A percentile compares a stretch with the other conserved stretches of the same genome.
Conservation (phyloP, 2,329 filamentous ascomycete genomes). For the Epicoccum sorghinum region DNA sequence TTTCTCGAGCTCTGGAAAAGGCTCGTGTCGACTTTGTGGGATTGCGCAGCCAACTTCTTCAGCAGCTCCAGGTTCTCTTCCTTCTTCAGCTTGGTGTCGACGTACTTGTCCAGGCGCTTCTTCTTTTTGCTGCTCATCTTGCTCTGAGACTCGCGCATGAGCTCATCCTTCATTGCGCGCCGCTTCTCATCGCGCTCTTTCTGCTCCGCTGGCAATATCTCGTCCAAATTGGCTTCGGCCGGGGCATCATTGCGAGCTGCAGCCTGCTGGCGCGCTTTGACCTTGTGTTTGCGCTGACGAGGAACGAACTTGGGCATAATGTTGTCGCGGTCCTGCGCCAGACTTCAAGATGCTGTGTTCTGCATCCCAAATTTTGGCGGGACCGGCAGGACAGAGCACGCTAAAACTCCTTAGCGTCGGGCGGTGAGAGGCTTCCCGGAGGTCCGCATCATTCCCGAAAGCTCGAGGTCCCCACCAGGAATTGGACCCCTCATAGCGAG, state of each 20-base stretch:
- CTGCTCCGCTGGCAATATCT: constrained; percentile 56
- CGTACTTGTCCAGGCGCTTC: constrained; percentile 72
- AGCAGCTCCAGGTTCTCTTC: constrained; percentile 88
- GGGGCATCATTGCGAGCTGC: constrained; percentile 48
- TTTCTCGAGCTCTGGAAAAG: constrained; percentile 78
- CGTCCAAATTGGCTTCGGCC: constrained; percentile 59
- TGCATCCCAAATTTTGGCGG: constrained; percentile 43
- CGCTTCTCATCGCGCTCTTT: constrained; percentile 61
- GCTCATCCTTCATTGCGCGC: constrained; percentile 58
- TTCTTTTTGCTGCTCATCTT: constrained; percentile 69
- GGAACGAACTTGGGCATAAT: constrained; percentile 54
- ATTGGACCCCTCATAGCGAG: background rate
- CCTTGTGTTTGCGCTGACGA: constrained; percentile 66
- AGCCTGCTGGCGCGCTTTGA: constrained; percentile 67
- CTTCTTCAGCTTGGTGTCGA: constrained; percentile 90
- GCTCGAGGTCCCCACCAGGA: constrained; percentile 8
- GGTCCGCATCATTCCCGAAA: constrained; percentile 17
- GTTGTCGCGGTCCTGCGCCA: constrained; percentile 3
- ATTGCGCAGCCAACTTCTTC: constrained; percentile 75
- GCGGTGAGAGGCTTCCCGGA: constrained; percentile 20
- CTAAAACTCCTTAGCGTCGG: background rate
- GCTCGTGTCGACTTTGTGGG: constrained; percentile 75
- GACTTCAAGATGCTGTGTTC: constrained; percentile 7
- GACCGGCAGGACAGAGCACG: constrained; percentile 24
- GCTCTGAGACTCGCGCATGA: constrained; percentile 59